Evolutionary conservation across 106 monocot species (phyloP), one percentile per base, ranked within the genome.

Genomic region (Dendrobium officinale): DNA sequence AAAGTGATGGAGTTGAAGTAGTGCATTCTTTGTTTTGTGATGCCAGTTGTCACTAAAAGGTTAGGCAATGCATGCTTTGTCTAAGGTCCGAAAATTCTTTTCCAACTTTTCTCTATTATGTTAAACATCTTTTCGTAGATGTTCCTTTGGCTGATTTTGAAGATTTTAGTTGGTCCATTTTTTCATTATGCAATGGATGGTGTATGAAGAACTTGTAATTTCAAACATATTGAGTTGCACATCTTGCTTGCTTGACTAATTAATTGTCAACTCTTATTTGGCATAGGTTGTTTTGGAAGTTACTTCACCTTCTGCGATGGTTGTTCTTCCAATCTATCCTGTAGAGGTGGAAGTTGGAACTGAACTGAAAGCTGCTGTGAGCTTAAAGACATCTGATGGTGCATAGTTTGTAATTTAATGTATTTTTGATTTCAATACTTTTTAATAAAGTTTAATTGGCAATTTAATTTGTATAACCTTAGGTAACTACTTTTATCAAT

Each of bases 321-420:
- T 79, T 72, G 80, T 99, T 83, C 59, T 94, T 79, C 90, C 86
- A 31, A 75, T 81, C 51, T 91, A 91, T 80, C 95, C 99, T 82
- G 91, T 92, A 18, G 99, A 99, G 80, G 89, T 78, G 24, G 84
- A 76, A 78, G 85, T 87, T 47, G 99, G 99, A 79, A 83, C 86
- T 75, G 44, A 87, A 81, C 85, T 99, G 81, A 79, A 88, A 33
- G 91, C 88, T 83, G 88, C 91, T 75, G 93, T 93, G 59, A 77
- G 89, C 13, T 80, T 99, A 54, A 88, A 89, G 84, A 85, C 93
- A 79, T 80, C 88, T 16, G 72, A 91, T 85, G 95, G 99, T 94
- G 72, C 79, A 80, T 72, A 78, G 77, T 84, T 58, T 27, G 20
- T 85, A 68, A 24, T 77, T 56, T 24, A 72, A 58, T 68, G 27